Evolutionary conservation across 306 rosid species (phyloP).

Genomic region (Castanopsis chinensis): DNA sequence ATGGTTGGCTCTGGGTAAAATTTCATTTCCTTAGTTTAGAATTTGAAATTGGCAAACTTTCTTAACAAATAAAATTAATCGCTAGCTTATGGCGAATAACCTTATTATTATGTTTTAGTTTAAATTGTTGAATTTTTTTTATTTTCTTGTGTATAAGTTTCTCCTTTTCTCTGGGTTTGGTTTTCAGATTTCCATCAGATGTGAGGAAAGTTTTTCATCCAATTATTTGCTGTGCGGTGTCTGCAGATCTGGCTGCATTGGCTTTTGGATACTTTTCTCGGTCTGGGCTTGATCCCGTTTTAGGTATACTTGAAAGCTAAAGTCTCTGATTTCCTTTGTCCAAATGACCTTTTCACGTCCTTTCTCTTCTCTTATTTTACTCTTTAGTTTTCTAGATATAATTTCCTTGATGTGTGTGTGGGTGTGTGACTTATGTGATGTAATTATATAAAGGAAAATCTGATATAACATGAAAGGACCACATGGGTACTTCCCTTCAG

Average conservation of each 20-base stretch:
- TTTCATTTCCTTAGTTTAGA: conserved; percentile 18
- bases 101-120: neutral
- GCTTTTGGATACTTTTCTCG: conserved; percentile 74
- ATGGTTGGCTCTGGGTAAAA: conserved; percentile 83
- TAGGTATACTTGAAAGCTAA: conserved; percentile 56
- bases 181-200: conserved; percentile 67
- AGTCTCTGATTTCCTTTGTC: conserved; percentile 13
- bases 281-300: conserved; percentile 82
- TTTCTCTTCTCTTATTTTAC: neutral
- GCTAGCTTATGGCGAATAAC: neutral
- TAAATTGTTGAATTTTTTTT: conserved; percentile 5
- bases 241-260: conserved; percentile 78
- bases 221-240: conserved; percentile 78
- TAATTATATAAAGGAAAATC: neutral
- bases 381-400: neutral
- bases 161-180: conserved; percentile 8
- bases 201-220: conserved; percentile 91
- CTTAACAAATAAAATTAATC: neutral
- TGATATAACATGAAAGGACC: neutral
- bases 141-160: conserved; percentile 12
- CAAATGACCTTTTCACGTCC: neutral
- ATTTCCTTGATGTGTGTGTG: too few relatives aligned
- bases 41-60: neutral
- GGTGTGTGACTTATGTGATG: too few relatives aligned
- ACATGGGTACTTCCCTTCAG: neutral